phyloP scores from a whole-genome alignment of 1,139 yeast genomes.

The Hansenula lynferdii region DNA sequence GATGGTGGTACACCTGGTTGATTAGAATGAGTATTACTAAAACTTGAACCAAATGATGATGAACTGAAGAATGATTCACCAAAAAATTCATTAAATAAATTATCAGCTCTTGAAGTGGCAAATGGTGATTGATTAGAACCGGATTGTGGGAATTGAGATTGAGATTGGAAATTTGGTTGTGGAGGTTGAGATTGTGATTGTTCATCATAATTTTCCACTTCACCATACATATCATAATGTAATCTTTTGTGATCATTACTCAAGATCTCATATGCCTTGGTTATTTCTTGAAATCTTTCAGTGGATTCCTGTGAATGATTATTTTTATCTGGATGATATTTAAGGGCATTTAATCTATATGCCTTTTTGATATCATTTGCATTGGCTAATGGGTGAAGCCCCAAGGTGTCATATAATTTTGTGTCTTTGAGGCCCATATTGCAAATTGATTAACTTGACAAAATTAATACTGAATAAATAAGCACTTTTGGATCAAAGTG shows the following conservation, averaged over 20 bases:
- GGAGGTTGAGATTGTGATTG: no score
- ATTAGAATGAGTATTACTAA: not conserved
- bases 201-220: slow-evolving; percentile 36
- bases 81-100: slow-evolving; percentile 32
- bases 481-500: not conserved
- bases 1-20: no score
- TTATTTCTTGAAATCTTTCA: slow-evolving; percentile 53
- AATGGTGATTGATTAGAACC: slow-evolving; percentile 16
- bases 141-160: no score
- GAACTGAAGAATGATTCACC: slow-evolving; percentile 17
- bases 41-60: slow-evolving; percentile 2
- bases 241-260: slow-evolving; percentile 49
- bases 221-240: slow-evolving; percentile 55
- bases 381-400: slow-evolving; percentile 35
- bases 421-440: slow-evolving; percentile 51
- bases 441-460: not conserved
- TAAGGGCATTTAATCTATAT: slow-evolving; percentile 53
- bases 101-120: slow-evolving; percentile 29
- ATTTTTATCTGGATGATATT: slow-evolving; percentile 73
- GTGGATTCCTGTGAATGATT: slow-evolving; percentile 45
- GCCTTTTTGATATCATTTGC: slow-evolving; percentile 50
- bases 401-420: slow-evolving; percentile 50
- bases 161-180: no score
- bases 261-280: slow-evolving; percentile 56
- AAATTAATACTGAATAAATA: no score